These are phyloP conservation scores for Zychaea mexicana DNA, from an alignment of 371 early-diverging fungal species.

Conservation along the genomic window DNA sequence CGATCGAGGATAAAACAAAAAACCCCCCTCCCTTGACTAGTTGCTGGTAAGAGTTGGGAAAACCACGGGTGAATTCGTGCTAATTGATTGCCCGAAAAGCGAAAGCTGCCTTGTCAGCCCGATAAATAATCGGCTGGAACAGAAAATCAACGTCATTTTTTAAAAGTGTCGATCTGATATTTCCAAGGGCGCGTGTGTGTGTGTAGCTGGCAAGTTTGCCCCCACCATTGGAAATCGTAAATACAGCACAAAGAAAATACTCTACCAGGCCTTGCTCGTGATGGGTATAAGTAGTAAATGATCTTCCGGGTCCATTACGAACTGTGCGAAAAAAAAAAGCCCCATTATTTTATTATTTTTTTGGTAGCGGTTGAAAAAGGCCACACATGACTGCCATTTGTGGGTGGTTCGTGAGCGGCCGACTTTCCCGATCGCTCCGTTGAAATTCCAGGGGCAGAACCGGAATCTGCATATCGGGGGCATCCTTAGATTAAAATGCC, in stretches of 20 bases:
- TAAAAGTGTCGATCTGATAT: too few species aligned
- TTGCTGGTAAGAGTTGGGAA: constrained; percentile 12
- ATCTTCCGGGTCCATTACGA: neutral
- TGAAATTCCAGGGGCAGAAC: neutral
- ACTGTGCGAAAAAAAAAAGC: neutral
- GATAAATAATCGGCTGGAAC: neutral
- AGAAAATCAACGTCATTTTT: neutral
- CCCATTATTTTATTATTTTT: too few species aligned
- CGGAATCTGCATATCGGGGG: too few species aligned
- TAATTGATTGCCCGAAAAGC: constrained; percentile 10
- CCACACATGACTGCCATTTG: neutral
- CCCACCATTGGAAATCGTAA: too few species aligned
- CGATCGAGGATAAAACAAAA: too few species aligned
- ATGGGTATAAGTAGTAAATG: neutral
- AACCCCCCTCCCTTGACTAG: too few species aligned
- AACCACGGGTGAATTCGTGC: constrained; percentile 14
- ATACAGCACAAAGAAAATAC: neutral
- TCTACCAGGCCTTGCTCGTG: too few species aligned
- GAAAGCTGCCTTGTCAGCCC: neutral
- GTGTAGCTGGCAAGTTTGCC: too few species aligned
- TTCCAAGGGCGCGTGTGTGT: too few species aligned
- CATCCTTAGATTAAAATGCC: too few species aligned
- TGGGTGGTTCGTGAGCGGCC: neutral
- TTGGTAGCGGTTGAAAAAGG: too few species aligned
- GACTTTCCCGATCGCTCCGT: neutral